Evolutionary conservation across 2,329 filamentous ascomycete genomes (phyloP).

Genomic region (Talaromyces sp.): DNA sequence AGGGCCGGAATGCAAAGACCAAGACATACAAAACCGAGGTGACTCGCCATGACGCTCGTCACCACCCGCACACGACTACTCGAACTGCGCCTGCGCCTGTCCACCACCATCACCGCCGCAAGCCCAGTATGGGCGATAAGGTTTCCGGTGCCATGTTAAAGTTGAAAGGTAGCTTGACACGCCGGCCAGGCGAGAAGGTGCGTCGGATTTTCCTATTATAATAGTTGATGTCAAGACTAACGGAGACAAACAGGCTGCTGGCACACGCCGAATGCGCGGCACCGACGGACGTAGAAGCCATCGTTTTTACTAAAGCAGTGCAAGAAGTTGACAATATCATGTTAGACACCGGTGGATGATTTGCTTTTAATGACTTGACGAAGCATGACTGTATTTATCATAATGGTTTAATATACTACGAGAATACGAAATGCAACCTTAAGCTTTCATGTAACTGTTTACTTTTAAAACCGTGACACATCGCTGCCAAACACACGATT

Average conservation of each 20-base stretch:
- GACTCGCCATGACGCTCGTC: constrained; percentile 22
- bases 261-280: constrained; percentile 67
- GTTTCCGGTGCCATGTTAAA: constrained; percentile 70
- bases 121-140: constrained; percentile 68
- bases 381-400: not conserved
- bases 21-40: constrained; percentile 29
- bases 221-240: not conserved
- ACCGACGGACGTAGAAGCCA: constrained; percentile 61
- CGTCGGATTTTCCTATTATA: no score
- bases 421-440: not conserved
- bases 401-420: not conserved
- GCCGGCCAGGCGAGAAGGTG: constrained; percentile 65
- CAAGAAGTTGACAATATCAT: not conserved
- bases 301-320: constrained; percentile 3
- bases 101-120: constrained; percentile 62
- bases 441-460: not conserved
- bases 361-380: not conserved
- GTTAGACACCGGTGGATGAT: not conserved
- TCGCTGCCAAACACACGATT: constrained; percentile 41
- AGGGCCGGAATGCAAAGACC: constrained; percentile 32
- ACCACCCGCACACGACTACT: constrained; percentile 39
- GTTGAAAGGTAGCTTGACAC: constrained; percentile 64
- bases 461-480: constrained; percentile 35
- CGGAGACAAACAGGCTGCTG: constrained; percentile 54
- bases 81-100: constrained; percentile 30